Percentiles rank a stretch among this genome's conserved stretches.
These are phyloP conservation scores for Fraxinus ornus DNA, from an alignment of 305 asterid genomes.

Conservation along the genomic window DNA sequence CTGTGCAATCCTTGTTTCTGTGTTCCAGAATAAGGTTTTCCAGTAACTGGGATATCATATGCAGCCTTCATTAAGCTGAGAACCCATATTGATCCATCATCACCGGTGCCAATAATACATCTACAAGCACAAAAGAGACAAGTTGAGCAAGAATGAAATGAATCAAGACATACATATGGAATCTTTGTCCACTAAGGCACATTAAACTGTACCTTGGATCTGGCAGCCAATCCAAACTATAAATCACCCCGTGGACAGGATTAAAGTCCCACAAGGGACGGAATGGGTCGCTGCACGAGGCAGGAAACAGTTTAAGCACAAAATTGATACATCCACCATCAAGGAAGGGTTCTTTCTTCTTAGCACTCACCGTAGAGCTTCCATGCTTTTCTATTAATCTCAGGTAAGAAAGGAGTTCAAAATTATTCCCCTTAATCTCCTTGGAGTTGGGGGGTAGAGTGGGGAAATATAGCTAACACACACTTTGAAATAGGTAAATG, in stretches of 20 bases:
- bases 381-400: neutral
- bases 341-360: neutral
- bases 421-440: neutral
- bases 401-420: neutral
- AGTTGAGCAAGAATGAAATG: slow-evolving; percentile 18
- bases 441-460: neutral
- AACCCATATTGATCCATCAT: slow-evolving; percentile 76
- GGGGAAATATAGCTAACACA: neutral
- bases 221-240: slow-evolving; percentile 73
- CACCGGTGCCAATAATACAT: slow-evolving; percentile 60
- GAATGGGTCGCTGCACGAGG: slow-evolving; percentile 73
- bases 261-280: slow-evolving; percentile 70
- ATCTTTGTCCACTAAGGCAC: slow-evolving; percentile 7
- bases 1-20: slow-evolving; percentile 56
- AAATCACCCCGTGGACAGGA: slow-evolving; percentile 48
- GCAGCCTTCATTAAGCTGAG: slow-evolving; percentile 61
- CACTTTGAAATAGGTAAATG: neutral
- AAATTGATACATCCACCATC: neutral
- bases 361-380: neutral
- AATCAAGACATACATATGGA: neutral
- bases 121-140: slow-evolving; percentile 38
- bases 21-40: slow-evolving; percentile 42
- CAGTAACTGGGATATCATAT: slow-evolving; percentile 57
- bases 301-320: slow-evolving; percentile 20
- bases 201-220: slow-evolving; percentile 65